Evolutionary conservation across 305 asterid genomes (phyloP), one percentile per base, ranked within the genome.

Genomic region (Fraxinus angustifolia): DNA sequence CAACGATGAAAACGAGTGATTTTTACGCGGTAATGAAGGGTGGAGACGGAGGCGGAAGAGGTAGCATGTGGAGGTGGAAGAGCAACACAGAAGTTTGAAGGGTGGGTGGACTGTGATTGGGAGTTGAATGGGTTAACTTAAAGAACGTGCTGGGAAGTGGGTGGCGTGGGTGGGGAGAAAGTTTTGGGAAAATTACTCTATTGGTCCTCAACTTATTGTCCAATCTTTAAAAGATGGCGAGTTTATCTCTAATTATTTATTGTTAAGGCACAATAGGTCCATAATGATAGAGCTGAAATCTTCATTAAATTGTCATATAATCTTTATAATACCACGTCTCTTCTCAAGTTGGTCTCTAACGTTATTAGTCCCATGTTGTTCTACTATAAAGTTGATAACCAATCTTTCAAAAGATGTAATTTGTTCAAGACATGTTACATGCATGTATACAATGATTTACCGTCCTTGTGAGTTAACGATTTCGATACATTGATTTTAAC

Each of bases 21-120:
- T 30, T 30, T 45, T 58, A 40, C 19, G 73, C 70, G 33, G 81
- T 40, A 42, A 21, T 17, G 16, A 4, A 34, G 16, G 42, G 30
- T 6, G 58, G 62, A 5, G 56, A 23, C 19, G 53, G 79, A 40
- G 77, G 84, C 60, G 84, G 82, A 82, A 60, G 40, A 48, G 83
- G 82, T 48, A 21, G 60, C 58, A 48, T 45, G 56, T 12, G 56
- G 56, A 3, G 56, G 17, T 45, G 56, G 56, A 80, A 4, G 73
- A 4, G 73, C 65, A 4, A 76, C 73, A 26, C 10, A 30, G 7
- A 28, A 14, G 19, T 12, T 12, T 4, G 48, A 38, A 70, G 4
- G 82, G 2, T 33, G 5, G 73, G 65, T 28, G 58, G 42, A 38
- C 58, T n/a, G n/a, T n/a, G n/a, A n/a, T n/a, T n/a, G n/a, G n/a